phyloP scores from a whole-genome alignment of 768 basidiomycete genomes.

The Termitomyces sp. region DNA sequence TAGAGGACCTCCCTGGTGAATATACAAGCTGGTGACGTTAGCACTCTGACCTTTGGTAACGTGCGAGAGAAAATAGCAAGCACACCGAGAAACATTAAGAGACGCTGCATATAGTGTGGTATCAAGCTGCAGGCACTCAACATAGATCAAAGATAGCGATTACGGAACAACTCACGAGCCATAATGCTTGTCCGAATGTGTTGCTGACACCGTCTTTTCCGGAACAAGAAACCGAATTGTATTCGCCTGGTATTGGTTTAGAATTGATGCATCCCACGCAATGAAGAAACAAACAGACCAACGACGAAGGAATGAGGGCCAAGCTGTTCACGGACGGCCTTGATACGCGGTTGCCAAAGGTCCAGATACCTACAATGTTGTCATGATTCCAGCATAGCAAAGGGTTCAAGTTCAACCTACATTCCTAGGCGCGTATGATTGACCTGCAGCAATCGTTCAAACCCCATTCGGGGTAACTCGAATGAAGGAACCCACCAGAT shows the following conservation, averaged over 20 bases:
- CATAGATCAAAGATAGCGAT: not conserved
- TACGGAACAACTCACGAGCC: constrained; percentile 31
- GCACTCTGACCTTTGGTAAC: not conserved
- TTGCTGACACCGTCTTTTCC: constrained; percentile 48
- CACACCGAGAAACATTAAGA: constrained; percentile 48
- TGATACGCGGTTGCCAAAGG: constrained; percentile 52
- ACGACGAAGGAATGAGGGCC: constrained; percentile 47
- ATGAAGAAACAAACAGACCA: constrained; percentile 23
- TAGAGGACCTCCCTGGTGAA: constrained; percentile 54
- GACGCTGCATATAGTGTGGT: constrained; percentile 46
- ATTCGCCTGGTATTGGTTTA: constrained; percentile 36
- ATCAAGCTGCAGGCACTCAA: constrained; percentile 28
- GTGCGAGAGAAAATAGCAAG: not conserved
- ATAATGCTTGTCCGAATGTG: constrained; percentile 53
- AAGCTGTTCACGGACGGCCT: constrained; percentile 40
- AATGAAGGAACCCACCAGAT: constrained; percentile 29
- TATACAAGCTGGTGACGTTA: constrained; percentile 35
- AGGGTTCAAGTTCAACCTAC: constrained; percentile 22
- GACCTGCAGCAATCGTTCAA: constrained; percentile 29
- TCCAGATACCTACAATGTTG: constrained; percentile 42
- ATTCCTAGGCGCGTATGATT: constrained; percentile 49
- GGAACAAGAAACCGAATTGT: constrained; percentile 53
- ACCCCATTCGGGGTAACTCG: not conserved
- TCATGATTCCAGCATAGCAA: not conserved
- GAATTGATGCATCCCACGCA: not conserved